Conservation (phyloP, 139 green algal genomes). For the Tetraselmis striata region DNA sequence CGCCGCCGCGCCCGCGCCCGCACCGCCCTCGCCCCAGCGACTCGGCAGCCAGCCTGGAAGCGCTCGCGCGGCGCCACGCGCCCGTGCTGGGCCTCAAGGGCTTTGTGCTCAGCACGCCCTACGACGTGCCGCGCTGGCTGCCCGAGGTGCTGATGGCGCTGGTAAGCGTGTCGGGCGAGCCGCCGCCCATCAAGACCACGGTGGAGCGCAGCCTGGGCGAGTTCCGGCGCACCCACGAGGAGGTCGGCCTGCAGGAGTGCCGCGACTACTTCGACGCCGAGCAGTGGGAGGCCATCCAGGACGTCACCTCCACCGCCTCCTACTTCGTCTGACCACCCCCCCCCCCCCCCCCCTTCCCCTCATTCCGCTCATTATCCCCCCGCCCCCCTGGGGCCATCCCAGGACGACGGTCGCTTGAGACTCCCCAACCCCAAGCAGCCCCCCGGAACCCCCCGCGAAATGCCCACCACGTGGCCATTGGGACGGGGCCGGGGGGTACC, state of each 20-base stretch:
- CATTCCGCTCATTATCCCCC: too few relatives aligned
- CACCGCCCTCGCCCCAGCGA: neutral
- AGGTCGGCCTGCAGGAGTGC: slow-evolving; percentile 44
- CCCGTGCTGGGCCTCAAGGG: slow-evolving; percentile 66
- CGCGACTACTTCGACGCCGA: slow-evolving; percentile 43
- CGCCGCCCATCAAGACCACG: slow-evolving; percentile 40
- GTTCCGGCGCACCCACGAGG: slow-evolving; percentile 59
- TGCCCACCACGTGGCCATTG: too few relatives aligned
- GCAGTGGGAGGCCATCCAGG: slow-evolving; percentile 68
- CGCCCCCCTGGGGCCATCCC: too few relatives aligned
- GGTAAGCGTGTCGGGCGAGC: slow-evolving; percentile 37
- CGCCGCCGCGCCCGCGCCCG: neutral
- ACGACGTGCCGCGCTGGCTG: slow-evolving; percentile 79
- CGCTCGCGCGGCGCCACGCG: slow-evolving; percentile 13
- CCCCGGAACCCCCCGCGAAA: too few relatives aligned
- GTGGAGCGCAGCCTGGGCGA: slow-evolving; percentile 41
- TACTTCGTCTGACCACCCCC: slow-evolving; percentile 50
- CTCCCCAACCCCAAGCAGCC: too few relatives aligned
- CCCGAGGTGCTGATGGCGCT: slow-evolving; percentile 69
- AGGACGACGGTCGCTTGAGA: too few relatives aligned
- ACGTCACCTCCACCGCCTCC: slow-evolving; percentile 51
- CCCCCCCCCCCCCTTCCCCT: too few relatives aligned
- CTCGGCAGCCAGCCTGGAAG: neutral
- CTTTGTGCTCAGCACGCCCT: slow-evolving; percentile 71
- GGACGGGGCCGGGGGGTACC: too few relatives aligned